Conservation (phyloP, 495 filamentous ascomycete genomes). For the Penicillium alfredii region DNA sequence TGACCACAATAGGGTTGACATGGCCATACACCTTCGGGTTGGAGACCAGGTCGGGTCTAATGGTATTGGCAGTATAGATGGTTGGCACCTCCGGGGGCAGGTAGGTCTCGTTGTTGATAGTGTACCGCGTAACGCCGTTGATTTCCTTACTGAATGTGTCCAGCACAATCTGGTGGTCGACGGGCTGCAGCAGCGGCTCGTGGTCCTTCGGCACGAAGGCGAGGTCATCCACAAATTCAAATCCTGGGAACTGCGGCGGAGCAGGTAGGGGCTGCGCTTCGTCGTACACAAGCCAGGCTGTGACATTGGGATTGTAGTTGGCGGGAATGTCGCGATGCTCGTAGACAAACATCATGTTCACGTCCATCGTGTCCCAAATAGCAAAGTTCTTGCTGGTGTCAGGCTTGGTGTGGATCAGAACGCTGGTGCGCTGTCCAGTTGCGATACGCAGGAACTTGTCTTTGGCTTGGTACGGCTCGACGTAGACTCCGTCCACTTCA, state of each 20-base stretch:
- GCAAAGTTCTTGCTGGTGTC: conserved; percentile 43
- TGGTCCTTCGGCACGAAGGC: conserved; percentile 61
- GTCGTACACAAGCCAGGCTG: conserved; percentile 76
- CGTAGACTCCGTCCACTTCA: conserved; percentile 68
- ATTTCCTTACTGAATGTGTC: conserved; percentile 47
- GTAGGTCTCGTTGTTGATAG: conserved; percentile 43
- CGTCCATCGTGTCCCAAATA: conserved; percentile 54
- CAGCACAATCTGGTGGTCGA: conserved; percentile 31
- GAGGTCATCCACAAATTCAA: conserved; percentile 69
- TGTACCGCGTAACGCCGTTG: conserved; percentile 54
- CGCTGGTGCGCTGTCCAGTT: conserved; percentile 65
- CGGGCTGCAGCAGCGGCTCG: conserved; percentile 37
- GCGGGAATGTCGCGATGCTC: conserved; percentile 20
- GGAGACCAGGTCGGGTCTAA: conserved; percentile 49
- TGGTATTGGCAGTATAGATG: conserved; percentile 57
- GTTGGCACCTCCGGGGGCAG: conserved; percentile 62
- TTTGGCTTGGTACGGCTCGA: conserved; percentile 47
- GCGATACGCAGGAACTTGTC: conserved; percentile 55
- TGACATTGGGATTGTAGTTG: conserved; percentile 62
- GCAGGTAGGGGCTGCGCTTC: conserved; percentile 50
- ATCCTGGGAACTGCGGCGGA: conserved; percentile 48
- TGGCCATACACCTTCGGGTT: conserved; percentile 35
- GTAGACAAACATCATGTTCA: conserved; percentile 50
- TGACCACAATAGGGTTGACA: conserved; percentile 41
- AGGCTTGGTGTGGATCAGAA: conserved; percentile 54